phyloP scores from a whole-genome alignment of 2,329 filamentous ascomycete species.

The Fusarium caatingaense region DNA sequence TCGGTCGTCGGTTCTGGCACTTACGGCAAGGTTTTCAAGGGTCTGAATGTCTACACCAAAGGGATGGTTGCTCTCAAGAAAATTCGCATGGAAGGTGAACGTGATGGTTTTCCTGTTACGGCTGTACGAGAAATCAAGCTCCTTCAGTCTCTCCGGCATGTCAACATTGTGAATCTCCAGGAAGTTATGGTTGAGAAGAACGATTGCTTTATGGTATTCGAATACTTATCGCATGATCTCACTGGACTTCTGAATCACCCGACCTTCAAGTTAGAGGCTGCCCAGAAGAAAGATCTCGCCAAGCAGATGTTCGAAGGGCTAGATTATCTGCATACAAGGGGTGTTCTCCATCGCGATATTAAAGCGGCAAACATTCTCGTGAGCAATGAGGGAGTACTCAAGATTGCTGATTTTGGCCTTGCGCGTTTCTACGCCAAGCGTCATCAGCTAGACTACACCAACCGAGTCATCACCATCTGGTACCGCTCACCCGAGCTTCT shows the following conservation, averaged over 20 bases:
- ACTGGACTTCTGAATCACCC: conserved; percentile 96
- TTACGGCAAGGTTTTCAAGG: conserved; percentile 96
- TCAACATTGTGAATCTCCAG: conserved; percentile 83
- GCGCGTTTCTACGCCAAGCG: conserved; percentile 96
- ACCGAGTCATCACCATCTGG: conserved; percentile 99
- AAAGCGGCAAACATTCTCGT: conserved; percentile 98
- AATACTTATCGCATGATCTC: conserved; percentile 95
- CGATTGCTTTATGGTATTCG: conserved; percentile 99
- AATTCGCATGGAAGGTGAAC: conserved; percentile 93
- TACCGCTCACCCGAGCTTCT: conserved; percentile 82
- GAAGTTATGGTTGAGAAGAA: conserved; percentile 99
- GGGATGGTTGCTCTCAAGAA: conserved; percentile 86
- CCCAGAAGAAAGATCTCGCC: conserved; percentile 92
- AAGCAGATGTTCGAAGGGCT: conserved; percentile 94
- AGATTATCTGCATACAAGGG: conserved; percentile 90
- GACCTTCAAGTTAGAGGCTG: conserved; percentile 83
- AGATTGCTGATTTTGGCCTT: conserved; percentile 94
- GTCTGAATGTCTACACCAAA: conserved; percentile 90
- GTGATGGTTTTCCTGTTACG: conserved; percentile 90
- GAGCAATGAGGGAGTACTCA: conserved; percentile 87
- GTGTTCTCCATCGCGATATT: conserved; percentile 97
- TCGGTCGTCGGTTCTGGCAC: conserved; percentile 96
- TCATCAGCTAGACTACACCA: conserved; percentile 93
- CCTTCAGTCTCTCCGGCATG: conserved; percentile 84
- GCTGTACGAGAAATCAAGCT: conserved; percentile 92